A percentile compares a stretch with the other conserved stretches of the same genome.
Conservation (phyloP, 2,329 filamentous ascomycete genomes). For the Aspergillus alliaceus region DNA sequence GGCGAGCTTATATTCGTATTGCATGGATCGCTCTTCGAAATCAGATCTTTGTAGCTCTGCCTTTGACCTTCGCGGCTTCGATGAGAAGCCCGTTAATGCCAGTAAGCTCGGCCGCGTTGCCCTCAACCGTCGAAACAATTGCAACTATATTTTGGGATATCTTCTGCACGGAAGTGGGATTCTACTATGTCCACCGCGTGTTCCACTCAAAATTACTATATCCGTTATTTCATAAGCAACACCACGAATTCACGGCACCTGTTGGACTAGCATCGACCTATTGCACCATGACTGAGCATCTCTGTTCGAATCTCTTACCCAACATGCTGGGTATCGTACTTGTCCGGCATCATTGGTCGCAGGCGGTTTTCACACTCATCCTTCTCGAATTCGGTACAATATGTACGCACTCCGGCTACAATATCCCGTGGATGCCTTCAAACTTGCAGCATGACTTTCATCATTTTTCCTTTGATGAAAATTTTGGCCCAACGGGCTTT, state of each 20-base stretch:
- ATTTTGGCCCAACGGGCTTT: conserved; percentile 17
- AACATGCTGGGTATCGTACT: conserved; percentile 9
- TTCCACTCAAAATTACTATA: not conserved
- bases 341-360: conserved; percentile 12
- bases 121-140: not conserved
- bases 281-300: not conserved
- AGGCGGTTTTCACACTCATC: conserved; percentile 10
- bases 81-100: not conserved
- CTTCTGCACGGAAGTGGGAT: not conserved
- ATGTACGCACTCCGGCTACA: conserved; percentile 12
- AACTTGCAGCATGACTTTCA: conserved; percentile 22
- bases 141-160: not conserved
- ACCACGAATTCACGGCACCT: not conserved
- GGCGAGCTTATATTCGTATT: not conserved
- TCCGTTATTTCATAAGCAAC: not conserved
- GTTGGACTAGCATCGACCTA: not conserved
- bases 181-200: not conserved
- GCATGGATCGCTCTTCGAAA: conserved; percentile 9
- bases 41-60: conserved; percentile 10
- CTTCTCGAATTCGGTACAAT: conserved; percentile 12
- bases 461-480: conserved; percentile 21
- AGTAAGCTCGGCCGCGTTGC: not conserved
- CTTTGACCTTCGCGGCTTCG: not conserved
- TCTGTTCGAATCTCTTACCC: conserved; percentile 5
- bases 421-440: conserved; percentile 10